These are phyloP conservation scores for Xylaria palmicola DNA, from an alignment of 495 filamentous ascomycete genomes.

Conservation along the genomic window DNA sequence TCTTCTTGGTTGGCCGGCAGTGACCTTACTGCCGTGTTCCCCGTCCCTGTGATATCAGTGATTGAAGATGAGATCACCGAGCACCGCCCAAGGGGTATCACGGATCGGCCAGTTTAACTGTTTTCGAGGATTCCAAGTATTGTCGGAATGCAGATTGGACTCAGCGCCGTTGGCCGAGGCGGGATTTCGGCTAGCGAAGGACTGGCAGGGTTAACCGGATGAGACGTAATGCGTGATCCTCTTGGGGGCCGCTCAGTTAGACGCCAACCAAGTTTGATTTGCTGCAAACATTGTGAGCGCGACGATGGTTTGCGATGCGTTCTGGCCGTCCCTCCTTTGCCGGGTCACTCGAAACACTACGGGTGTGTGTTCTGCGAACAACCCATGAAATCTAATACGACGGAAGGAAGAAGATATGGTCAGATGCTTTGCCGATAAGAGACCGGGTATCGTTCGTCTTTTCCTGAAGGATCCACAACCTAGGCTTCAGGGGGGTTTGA, in stretches of 20 bases:
- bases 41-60: background rate
- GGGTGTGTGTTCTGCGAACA: background rate
- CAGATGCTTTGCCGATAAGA: conserved; percentile 2
- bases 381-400: background rate
- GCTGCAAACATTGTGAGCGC: background rate
- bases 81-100: background rate
- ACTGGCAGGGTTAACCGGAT: background rate
- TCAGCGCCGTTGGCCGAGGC: background rate
- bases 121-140: background rate
- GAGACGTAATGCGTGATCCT: conserved; percentile 6
- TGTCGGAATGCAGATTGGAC: background rate
- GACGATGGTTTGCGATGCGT: background rate
- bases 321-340: background rate
- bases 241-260: conserved; percentile 3
- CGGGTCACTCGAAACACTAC: background rate
- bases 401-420: background rate
- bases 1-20: background rate
- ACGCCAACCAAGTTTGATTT: background rate
- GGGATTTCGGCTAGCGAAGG: conserved; percentile 10
- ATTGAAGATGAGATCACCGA: background rate
- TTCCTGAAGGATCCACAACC: conserved; percentile 13
- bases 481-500: conserved; percentile 10
- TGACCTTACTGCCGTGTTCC: background rate
- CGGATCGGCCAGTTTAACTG: background rate
- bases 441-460: conserved; percentile 11